Evolutionary conservation across 192 early-diverging fungal species (phyloP), one percentile per base, ranked within the genome.

Genomic region (Gamsiella multidivaricata): DNA sequence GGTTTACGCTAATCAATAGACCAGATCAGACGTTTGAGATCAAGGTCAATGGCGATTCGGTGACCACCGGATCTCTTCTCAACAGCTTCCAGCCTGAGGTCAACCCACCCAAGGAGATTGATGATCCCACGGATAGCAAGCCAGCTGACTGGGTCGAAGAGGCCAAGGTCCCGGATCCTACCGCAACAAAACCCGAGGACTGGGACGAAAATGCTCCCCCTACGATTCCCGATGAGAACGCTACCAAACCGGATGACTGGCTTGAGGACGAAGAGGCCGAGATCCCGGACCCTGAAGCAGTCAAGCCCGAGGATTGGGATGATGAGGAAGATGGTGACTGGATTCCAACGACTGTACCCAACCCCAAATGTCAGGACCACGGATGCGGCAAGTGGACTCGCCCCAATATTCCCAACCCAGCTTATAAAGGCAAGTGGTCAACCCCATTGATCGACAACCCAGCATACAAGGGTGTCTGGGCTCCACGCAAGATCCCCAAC

Each of bases 261-360:
- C 84, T 95, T 61, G 92, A 88, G 29, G 84, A 96, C 70, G 96
- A 95, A 64, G 88, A 90, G 55, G 32, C 80, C 23, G 83, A 85
- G 60, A 87, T 96, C 55, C 82, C 88, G 3, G 95, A 96, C 68
- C 94, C 96, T 8, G 87, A 90, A 29, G 88, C 89, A 31, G 79
- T 86, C 64, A 94, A 95, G 81, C 96, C 96, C 26, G 91, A 90
- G 31, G 94, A 97, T 61, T 97, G 96, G 96, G 89, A 91, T 80
- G 92, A 94, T 28, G 94, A 95, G 50, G 94, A 96, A 79, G 95
- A 97, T 75, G 96, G 96, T 47, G 96, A 96, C 67, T 97, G 94
- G 93, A 75, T 90, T 41, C 83, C 94, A 9, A 91, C 91, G n/a
- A 80, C 85, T 47, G 70, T 96, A n/a, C 65, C 90, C 29, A 97